Conservation (phyloP, 2,329 filamentous ascomycete species). For the Colletotrichum tropicale region DNA sequence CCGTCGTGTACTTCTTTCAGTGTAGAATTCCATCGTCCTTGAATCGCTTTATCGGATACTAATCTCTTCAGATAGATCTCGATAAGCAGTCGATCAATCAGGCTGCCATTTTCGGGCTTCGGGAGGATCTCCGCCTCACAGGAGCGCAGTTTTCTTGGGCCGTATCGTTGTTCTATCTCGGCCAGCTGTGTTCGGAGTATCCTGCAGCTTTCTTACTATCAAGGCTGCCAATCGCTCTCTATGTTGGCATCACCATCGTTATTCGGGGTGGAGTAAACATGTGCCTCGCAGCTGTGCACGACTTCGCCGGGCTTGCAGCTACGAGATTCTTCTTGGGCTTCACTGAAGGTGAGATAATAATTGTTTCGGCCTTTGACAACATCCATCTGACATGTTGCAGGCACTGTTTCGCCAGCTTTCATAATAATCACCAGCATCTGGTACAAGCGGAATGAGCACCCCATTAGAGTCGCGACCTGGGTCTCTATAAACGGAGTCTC, state of each 20-base stretch:
- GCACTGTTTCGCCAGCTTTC: constrained; percentile 34
- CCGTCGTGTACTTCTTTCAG: constrained; percentile 23
- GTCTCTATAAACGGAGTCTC: constrained; percentile 31
- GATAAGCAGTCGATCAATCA: constrained; percentile 20
- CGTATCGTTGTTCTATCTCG: constrained; percentile 16
- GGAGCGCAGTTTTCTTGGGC: constrained; percentile 19
- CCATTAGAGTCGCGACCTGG: constrained; percentile 31
- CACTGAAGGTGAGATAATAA: constrained; percentile 23
- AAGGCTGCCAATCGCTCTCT: constrained; percentile 12
- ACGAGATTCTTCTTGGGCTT: constrained; percentile 32
- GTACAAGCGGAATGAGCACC: constrained; percentile 33
- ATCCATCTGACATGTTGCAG: neutral
- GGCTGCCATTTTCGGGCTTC: constrained; percentile 7
- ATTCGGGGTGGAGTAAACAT: constrained; percentile 30
- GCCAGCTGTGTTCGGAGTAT: constrained; percentile 18
- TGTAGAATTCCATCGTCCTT: neutral
- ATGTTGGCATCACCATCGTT: constrained; percentile 17
- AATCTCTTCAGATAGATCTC: neutral
- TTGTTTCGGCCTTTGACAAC: rapidly evolving
- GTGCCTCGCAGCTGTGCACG: constrained; percentile 23
- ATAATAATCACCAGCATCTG: constrained; percentile 34
- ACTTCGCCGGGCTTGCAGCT: constrained; percentile 27
- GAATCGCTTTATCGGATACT: neutral
- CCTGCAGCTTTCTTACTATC: constrained; percentile 9
- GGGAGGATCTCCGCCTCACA: constrained; percentile 1